These are phyloP conservation scores for Ascochyta viciae-villosae DNA, from an alignment of 2,329 filamentous ascomycete species.

Conservation along the genomic window DNA sequence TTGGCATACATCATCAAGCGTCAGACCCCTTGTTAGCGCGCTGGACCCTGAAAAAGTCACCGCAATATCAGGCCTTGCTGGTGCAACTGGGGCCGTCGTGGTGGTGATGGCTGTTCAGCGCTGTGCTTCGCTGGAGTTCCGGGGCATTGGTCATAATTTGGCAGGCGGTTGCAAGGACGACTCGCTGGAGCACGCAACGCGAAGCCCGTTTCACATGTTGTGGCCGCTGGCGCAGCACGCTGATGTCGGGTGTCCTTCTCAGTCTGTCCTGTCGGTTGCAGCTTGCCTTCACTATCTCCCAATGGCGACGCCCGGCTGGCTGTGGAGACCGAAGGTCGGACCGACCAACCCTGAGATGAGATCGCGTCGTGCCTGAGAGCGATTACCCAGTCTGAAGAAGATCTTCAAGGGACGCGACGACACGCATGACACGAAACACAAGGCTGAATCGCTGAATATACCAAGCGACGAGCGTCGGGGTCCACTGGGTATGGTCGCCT, in stretches of 20 bases:
- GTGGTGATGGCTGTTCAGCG: slow-evolving; percentile 12
- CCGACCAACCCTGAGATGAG: slow-evolving; percentile 20
- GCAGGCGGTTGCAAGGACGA: slow-evolving; percentile 1
- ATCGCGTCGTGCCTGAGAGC: slow-evolving; percentile 27
- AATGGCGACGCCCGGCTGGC: slow-evolving; percentile 10
- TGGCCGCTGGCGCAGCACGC: slow-evolving; percentile 12
- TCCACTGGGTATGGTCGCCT: slow-evolving; percentile 6
- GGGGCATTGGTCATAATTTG: slow-evolving; percentile 1
- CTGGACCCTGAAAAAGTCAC: slow-evolving; percentile 28
- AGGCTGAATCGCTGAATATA: slow-evolving; percentile 24
- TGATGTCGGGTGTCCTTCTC: slow-evolving; percentile 21
- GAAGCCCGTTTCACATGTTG: slow-evolving; percentile 17
- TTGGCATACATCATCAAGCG: slow-evolving; percentile 33
- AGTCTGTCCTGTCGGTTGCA: slow-evolving; percentile 11
- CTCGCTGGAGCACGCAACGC: slow-evolving; percentile 13
- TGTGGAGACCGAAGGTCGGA: slow-evolving; percentile 13
- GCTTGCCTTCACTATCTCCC: slow-evolving; percentile 10
- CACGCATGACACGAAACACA: slow-evolving; percentile 35
- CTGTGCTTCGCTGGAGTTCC: slow-evolving; percentile 11
- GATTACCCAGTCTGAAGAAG: slow-evolving; percentile 19
- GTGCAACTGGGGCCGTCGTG: slow-evolving; percentile 13
- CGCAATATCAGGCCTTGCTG: slow-evolving; percentile 13
- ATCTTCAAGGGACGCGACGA: slow-evolving; percentile 34
- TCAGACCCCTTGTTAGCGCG: slow-evolving; percentile 10
- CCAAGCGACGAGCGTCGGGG: background rate